These are phyloP conservation scores for Lolium multiflorum DNA, from an alignment of 176 grass and related monocot species.

Conservation along the genomic window DNA sequence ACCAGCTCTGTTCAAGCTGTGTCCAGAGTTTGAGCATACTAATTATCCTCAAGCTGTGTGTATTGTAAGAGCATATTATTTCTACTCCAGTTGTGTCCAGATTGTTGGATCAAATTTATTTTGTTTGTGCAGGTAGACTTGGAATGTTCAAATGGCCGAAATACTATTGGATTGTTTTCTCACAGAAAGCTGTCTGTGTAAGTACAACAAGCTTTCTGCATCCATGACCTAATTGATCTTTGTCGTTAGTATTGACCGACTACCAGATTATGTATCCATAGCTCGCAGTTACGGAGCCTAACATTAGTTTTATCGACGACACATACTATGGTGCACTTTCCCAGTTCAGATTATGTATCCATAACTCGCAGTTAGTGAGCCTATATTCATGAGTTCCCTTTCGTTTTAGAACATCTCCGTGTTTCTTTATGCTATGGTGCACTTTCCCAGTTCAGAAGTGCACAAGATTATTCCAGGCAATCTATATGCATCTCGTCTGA, in stretches of 20 bases:
- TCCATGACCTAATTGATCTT: neutral
- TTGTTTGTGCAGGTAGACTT: constrained; percentile 65
- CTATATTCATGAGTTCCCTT: neutral
- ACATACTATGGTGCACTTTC: neutral
- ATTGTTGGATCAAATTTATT: constrained; percentile 29
- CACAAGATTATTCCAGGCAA: neutral
- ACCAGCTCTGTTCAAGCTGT: neutral
- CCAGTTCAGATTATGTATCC: neutral
- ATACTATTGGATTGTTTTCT: constrained; percentile 69
- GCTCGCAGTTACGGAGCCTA: neutral
- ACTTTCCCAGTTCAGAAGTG: neutral
- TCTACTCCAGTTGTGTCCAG: constrained; percentile 16
- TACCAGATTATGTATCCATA: neutral
- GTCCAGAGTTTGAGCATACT: neutral
- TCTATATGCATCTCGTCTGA: constrained; percentile 9
- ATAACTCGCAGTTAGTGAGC: too few species aligned
- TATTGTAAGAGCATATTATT: neutral
- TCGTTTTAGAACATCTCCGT: neutral
- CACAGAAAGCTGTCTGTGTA: constrained; percentile 73
- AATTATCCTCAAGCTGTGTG: neutral
- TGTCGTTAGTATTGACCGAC: neutral
- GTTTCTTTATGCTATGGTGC: too few species aligned
- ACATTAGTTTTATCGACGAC: neutral
- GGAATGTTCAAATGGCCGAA: constrained; percentile 68
- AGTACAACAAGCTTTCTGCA: constrained; percentile 37